phyloP scores from a whole-genome alignment of 164 flowering plant genomes.

The Umbellularia californica region DNA sequence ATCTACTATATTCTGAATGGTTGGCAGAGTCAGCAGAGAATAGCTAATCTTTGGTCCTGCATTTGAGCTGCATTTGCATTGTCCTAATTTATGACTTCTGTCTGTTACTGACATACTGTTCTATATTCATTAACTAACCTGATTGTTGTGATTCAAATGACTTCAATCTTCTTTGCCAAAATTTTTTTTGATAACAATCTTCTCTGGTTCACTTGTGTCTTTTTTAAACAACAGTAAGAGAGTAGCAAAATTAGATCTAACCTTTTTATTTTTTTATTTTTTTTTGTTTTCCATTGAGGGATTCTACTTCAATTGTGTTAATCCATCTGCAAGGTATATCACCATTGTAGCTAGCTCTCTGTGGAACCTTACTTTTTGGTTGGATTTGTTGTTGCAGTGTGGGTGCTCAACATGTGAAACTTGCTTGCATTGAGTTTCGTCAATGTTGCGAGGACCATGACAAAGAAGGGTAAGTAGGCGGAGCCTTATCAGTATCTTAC shows the following conservation, averaged over 20 bases:
- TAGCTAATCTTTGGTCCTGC: background rate
- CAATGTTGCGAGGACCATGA: constrained; percentile 22
- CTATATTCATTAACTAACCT: background rate
- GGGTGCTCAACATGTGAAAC: constrained; percentile 27
- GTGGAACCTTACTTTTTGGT: background rate
- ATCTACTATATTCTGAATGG: background rate
- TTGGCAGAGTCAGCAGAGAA: background rate
- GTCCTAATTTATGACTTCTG: background rate
- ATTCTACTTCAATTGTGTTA: background rate
- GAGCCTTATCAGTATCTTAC: background rate
- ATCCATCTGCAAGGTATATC: background rate
- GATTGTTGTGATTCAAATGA: background rate
- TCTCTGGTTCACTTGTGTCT: too few species aligned
- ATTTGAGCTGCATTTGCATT: background rate
- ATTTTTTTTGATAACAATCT: too few species aligned
- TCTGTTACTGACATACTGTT: background rate
- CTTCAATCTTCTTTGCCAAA: background rate
- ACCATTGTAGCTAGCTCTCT: background rate
- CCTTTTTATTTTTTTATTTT: background rate
- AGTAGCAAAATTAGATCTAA: background rate
- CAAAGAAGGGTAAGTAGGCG: constrained; percentile 28
- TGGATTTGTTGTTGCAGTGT: constrained; percentile 22
- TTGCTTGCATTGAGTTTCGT: constrained; percentile 25
- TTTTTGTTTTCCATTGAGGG: background rate
- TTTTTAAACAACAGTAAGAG: background rate